phyloP scores from a whole-genome alignment of 176 grass and related monocot species.

The Rhynchospora breviuscula region DNA sequence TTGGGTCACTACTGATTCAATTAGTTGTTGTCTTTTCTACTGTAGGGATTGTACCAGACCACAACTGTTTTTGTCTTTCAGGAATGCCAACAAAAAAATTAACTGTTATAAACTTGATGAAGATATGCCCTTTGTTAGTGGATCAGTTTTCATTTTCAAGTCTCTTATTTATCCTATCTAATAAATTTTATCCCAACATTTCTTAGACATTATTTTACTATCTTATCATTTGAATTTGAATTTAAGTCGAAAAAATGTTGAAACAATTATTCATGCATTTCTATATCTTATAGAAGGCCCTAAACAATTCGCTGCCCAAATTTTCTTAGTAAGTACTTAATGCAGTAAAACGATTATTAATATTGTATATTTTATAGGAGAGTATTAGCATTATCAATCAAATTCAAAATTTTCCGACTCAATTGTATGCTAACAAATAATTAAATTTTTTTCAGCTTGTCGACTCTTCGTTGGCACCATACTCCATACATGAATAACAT shows the following conservation, averaged over 20 bases:
- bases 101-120: not conserved
- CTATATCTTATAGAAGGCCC: not conserved
- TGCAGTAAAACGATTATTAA: not conserved
- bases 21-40: conserved; percentile 1
- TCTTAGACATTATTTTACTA: no score
- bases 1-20: conserved; percentile 10
- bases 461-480: not conserved
- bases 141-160: not conserved
- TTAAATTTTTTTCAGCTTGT: not conserved
- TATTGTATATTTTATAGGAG: not conserved
- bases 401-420: not conserved
- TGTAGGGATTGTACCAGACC: not conserved
- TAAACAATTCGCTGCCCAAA: no score
- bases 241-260: no score
- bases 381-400: not conserved
- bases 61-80: conserved; percentile 6
- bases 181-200: no score
- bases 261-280: no score
- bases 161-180: no score
- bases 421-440: not conserved
- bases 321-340: not conserved
- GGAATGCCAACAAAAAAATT: not conserved
- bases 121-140: not conserved
- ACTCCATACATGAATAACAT: not conserved
- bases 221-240: no score